phyloP scores from a whole-genome alignment of 345 rosid genomes.

The Erysimum cheiranthoides region DNA sequence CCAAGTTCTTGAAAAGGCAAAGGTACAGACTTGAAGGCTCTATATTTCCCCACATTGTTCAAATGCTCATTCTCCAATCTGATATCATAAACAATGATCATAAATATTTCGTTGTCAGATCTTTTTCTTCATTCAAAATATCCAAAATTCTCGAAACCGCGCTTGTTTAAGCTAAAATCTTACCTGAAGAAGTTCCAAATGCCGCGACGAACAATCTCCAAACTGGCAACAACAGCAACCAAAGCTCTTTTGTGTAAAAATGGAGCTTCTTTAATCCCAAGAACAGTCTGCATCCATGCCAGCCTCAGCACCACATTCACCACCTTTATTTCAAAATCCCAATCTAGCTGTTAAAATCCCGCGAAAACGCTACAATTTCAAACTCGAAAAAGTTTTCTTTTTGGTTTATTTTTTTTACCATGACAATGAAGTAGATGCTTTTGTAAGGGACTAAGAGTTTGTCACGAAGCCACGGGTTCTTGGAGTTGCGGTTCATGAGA shows the following conservation, averaged over 20 bases:
- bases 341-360: background rate
- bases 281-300: conserved; percentile 79
- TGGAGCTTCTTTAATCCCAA: conserved; percentile 62
- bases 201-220: conserved; percentile 86
- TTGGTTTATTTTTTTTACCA: conserved; percentile 49
- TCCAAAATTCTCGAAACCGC: too few relatives aligned
- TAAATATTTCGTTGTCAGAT: background rate
- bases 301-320: conserved; percentile 70
- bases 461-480: conserved; percentile 84
- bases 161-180: background rate
- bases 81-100: background rate
- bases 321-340: conserved; percentile 51
- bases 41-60: conserved; percentile 77
- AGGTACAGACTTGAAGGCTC: conserved; percentile 85
- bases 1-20: conserved; percentile 62
- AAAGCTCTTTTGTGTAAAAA: conserved; percentile 63
- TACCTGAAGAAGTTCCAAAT: conserved; percentile 95
- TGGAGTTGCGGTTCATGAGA: conserved; percentile 61
- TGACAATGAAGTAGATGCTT: conserved; percentile 69
- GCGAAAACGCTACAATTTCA: background rate
- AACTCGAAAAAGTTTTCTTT: background rate
- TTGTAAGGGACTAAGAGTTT: conserved; percentile 62
- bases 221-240: conserved; percentile 57
- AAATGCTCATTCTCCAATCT: conserved; percentile 94
- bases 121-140: background rate